phyloP scores from a whole-genome alignment of 768 basidiomycete species.

The Phlegmacium glaucopus region DNA sequence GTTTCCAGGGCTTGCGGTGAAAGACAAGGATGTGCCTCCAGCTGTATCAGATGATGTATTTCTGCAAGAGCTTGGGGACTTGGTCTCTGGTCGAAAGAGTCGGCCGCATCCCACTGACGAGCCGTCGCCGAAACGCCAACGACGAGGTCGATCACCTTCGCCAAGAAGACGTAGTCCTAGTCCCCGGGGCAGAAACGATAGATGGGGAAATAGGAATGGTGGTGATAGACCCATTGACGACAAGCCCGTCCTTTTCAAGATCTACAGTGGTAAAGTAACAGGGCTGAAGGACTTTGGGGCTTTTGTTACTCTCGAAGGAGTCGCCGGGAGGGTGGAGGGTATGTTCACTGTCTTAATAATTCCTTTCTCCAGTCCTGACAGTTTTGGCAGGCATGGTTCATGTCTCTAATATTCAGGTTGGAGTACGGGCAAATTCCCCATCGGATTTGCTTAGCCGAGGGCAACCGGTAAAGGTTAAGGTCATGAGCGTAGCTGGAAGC shows the following conservation, averaged over 20 bases:
- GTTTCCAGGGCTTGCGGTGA: constrained; percentile 86
- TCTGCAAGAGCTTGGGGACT: constrained; percentile 85
- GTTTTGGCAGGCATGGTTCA: constrained; percentile 84
- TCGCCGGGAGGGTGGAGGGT: constrained; percentile 88
- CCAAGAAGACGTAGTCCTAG: constrained; percentile 53
- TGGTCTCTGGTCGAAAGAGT: constrained; percentile 75
- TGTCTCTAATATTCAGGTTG: constrained; percentile 86
- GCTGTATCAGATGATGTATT: constrained; percentile 73
- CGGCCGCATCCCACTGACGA: constrained; percentile 41
- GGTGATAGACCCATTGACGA: constrained; percentile 63
- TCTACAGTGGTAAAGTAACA: constrained; percentile 84
- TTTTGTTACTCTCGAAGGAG: constrained; percentile 86
- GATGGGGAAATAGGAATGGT: constrained; percentile 30
- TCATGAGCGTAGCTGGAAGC: constrained; percentile 85
- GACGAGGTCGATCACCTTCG: constrained; percentile 47
- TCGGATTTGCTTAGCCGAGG: constrained; percentile 82
- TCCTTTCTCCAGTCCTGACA: background rate
- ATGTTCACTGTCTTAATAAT: constrained; percentile 22
- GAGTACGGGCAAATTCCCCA: constrained; percentile 82
- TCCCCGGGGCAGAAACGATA: constrained; percentile 51
- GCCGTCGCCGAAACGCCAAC: constrained; percentile 58
- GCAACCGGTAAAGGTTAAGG: constrained; percentile 91
- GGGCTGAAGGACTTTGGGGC: constrained; percentile 95
- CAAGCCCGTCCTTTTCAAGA: constrained; percentile 87
- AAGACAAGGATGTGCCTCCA: constrained; percentile 66